A percentile compares a stretch with the other conserved stretches of the same genome.
phyloP scores from a whole-genome alignment of 306 rosid genomes.

The Lotus japonicus region DNA sequence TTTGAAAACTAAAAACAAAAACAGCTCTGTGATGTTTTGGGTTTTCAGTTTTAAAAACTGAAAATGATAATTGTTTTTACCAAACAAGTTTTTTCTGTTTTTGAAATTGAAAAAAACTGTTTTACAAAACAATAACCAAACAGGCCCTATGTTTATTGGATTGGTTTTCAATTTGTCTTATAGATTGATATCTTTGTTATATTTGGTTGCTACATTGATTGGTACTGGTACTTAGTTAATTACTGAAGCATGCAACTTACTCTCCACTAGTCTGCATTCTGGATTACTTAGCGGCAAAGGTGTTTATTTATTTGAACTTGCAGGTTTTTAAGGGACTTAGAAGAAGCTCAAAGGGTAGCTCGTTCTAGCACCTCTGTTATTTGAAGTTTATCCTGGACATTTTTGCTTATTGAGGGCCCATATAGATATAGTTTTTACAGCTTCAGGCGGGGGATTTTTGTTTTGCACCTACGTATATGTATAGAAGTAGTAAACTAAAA shows the following conservation, averaged over 20 bases:
- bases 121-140: too few relatives aligned
- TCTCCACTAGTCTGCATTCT: not conserved
- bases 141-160: not conserved
- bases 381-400: constrained; percentile 33
- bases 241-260: not conserved
- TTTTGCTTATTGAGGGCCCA: constrained; percentile 19
- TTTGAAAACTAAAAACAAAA: too few relatives aligned
- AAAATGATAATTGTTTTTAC: too few relatives aligned
- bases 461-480: constrained; percentile 8
- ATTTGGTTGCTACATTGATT: not conserved
- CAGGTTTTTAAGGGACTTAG: constrained; percentile 93
- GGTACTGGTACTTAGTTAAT: constrained; percentile 16
- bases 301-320: constrained; percentile 3
- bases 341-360: constrained; percentile 86
- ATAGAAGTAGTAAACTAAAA: not conserved
- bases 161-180: not conserved
- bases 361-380: constrained; percentile 48
- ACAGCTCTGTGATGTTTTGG: too few relatives aligned
- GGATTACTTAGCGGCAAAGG: constrained; percentile 16
- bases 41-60: too few relatives aligned
- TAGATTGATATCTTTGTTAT: not conserved
- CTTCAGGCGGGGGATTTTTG: constrained; percentile 13
- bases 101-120: too few relatives aligned
- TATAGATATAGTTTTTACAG: constrained; percentile 16
- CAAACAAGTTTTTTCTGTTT: too few relatives aligned